Base-by-base conservation (phyloP, 192 early-diverging fungal genomes). In the Backusella parvicylindrica region DNA sequence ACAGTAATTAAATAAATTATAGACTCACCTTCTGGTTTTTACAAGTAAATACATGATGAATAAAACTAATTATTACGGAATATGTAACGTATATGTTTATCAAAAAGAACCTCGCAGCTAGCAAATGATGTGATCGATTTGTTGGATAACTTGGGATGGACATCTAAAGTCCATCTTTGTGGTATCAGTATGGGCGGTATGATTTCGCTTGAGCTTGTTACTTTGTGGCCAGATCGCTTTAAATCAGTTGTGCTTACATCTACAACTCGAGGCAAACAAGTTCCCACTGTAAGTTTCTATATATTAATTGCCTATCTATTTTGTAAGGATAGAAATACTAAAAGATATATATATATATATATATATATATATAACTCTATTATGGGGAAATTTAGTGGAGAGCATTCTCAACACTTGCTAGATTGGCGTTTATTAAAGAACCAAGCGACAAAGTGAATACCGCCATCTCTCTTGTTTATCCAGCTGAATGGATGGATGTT, bases 171-270 rank as follows among this genome's bases (percentile, higher is more conserved):
- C 16, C 91, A 95, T 76, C 32, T 95, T 32, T 91, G 91, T 30
- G 95, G 95, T 9, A 84, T 95, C 2, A 94, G 92, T 2, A 85
- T 97, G 87, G 94, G 95, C 13, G 77, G 77, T 23, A 97, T 95
- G 95, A 91, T 97, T 69, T 82, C 92, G 0, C 89, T 92, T 71
- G 92, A 96, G 68, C 73, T 96, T 70, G 87, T 84, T 13, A 38
- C 86, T 28, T 76, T 87, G 15, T 83, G 86, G 15, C 89, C 92
- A 0, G 60, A 83, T 28, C 78, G 84, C 30, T 82, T 96, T 63
- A 79, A 79, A 3, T 88, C 90, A 0, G 50, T 93, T 36, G 81
- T 84, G 16, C 47, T 93, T 32, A 89, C 88, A 31, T 86, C 85
- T 3, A 91, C 91, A 1, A 84, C 86, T 12, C 84, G 91, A 8